These are phyloP conservation scores for Cichorium intybus DNA, from an alignment of 140 eudicot genomes.

Conservation along the genomic window DNA sequence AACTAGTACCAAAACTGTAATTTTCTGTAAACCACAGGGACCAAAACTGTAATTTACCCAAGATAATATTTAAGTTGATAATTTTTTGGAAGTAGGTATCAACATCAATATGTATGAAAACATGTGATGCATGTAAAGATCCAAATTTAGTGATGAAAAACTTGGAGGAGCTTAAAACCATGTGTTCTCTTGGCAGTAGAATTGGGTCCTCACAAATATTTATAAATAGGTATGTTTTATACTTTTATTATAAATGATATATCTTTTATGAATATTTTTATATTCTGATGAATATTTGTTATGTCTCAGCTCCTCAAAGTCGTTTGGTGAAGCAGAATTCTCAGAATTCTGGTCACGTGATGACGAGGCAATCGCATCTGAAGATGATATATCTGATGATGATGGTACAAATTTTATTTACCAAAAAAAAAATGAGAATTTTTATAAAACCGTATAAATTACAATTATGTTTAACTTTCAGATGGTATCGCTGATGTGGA, in stretches of 20 bases:
- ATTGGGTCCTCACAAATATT: conserved; percentile 54
- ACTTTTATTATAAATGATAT: neutral
- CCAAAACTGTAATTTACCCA: too few species aligned
- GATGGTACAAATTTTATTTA: conserved; percentile 49
- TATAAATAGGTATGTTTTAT: conserved; percentile 57
- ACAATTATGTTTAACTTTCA: conserved; percentile 24
- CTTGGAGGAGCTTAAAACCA: conserved; percentile 65
- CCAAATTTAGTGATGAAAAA: conserved; percentile 56
- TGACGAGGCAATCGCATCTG: conserved; percentile 63
- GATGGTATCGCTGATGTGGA: conserved; percentile 51
- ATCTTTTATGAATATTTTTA: neutral
- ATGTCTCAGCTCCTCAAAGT: conserved; percentile 52
- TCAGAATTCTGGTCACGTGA: conserved; percentile 91
- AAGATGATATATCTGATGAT: conserved; percentile 88
- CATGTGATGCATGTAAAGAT: conserved; percentile 90
- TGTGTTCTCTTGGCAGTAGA: conserved; percentile 45
- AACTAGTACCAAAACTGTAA: too few species aligned
- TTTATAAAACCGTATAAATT: neutral
- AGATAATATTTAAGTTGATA: too few species aligned
- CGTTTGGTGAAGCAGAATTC: conserved; percentile 36
- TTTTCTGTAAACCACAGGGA: too few species aligned
- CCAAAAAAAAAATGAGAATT: neutral
- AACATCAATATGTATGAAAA: conserved; percentile 55
- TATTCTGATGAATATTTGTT: conserved; percentile 22
- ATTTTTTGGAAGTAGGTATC: conserved; percentile 48